phyloP scores from a whole-genome alignment of 306 rosid genomes.

The Quercus alba region DNA sequence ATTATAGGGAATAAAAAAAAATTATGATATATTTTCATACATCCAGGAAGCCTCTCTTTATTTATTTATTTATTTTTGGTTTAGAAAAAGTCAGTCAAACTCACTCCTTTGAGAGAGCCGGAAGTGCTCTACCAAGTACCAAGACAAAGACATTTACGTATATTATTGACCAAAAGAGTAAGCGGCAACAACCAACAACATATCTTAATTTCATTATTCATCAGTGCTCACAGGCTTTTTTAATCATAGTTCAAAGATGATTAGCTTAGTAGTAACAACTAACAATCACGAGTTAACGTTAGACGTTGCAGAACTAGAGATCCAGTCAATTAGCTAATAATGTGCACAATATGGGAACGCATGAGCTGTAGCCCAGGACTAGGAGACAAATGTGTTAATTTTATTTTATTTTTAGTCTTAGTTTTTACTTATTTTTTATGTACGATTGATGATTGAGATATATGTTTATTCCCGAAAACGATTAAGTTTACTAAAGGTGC shows the following conservation, averaged over 20 bases:
- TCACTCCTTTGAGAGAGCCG: too few species aligned
- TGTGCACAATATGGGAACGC: background rate
- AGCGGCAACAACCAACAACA: background rate
- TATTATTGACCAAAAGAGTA: background rate
- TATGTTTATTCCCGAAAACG: background rate
- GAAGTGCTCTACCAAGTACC: too few species aligned
- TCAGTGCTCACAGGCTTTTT: background rate
- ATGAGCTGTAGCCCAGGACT: background rate
- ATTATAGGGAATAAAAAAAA: too few species aligned
- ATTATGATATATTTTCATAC: too few species aligned
- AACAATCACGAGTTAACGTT: background rate
- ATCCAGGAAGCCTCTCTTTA: too few species aligned
- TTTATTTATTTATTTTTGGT: too few species aligned
- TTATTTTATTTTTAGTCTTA: too few species aligned
- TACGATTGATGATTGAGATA: background rate
- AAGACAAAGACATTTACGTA: too few species aligned
- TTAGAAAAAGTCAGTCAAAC: too few species aligned
- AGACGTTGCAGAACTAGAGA: background rate
- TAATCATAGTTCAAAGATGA: background rate
- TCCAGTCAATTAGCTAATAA: slow-evolving; percentile 11
- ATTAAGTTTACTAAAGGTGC: background rate
- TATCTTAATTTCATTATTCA: background rate
- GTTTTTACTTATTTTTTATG: background rate
- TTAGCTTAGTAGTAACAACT: background rate
- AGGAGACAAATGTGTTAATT: background rate